These are phyloP conservation scores for Triangularia verruculosa DNA, from an alignment of 2,329 filamentous ascomycete species.

Conservation along the genomic window DNA sequence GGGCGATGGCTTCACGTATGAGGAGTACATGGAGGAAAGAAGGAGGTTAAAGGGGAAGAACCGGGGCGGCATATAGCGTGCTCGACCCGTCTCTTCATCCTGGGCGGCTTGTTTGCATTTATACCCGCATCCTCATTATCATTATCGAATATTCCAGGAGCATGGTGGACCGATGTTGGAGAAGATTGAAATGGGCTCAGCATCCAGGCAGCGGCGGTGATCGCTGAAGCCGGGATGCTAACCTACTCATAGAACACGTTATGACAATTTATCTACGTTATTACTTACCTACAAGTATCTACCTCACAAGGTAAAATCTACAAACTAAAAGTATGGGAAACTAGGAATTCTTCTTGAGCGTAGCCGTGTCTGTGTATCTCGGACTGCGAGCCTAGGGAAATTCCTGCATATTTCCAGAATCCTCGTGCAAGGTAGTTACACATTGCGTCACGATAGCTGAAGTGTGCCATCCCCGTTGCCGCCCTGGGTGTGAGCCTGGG, in stretches of 20 bases:
- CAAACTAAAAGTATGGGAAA: no score
- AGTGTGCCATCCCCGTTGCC: not conserved
- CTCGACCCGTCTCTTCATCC: not conserved
- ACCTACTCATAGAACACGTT: not conserved
- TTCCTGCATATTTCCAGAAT: not conserved
- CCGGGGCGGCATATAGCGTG: slow-evolving; percentile 3
- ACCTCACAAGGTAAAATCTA: no score
- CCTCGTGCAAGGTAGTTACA: not conserved
- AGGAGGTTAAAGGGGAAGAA: slow-evolving; percentile 15
- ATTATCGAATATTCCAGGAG: not conserved
- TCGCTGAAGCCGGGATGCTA: not conserved
- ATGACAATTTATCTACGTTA: not conserved
- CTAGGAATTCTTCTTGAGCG: not conserved
- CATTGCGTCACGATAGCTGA: not conserved
- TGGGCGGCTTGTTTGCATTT: not conserved
- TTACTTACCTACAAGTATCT: not conserved
- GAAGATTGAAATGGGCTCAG: not conserved
- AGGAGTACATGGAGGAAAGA: slow-evolving; percentile 7
- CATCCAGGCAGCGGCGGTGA: not conserved
- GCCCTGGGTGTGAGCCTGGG: not conserved
- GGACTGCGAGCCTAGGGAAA: not conserved
- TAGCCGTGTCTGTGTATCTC: not conserved
- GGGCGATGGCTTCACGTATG: not conserved
- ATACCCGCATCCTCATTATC: not conserved
- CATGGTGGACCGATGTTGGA: not conserved